Conservation (phyloP, 441 rosid genomes). For the Viola pubescens region DNA sequence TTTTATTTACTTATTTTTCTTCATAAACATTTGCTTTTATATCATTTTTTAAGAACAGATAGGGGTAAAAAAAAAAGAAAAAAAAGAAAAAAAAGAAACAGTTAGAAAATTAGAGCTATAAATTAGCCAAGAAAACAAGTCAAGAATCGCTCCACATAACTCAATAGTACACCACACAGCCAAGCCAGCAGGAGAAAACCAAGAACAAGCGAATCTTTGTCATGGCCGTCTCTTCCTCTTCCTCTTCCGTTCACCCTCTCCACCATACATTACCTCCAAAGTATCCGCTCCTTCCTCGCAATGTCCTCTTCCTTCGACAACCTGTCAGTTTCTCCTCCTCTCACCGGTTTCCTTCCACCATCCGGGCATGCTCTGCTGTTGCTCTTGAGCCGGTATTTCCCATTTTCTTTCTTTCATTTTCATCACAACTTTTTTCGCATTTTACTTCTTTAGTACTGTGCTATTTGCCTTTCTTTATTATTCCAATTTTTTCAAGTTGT, state of each 20-base stretch:
- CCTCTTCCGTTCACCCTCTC: conserved; percentile 31
- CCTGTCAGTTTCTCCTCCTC: conserved; percentile 36
- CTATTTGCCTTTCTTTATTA: not conserved
- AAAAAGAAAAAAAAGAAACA: not conserved
- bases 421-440: not conserved
- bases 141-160: no score
- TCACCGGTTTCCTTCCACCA: conserved; percentile 24
- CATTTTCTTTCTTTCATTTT: no score
- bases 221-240: conserved; percentile 50
- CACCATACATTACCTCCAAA: conserved; percentile 31
- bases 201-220: not conserved
- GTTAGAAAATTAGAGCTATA: not conserved
- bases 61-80: not conserved
- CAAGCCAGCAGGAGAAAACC: not conserved
- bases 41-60: no score
- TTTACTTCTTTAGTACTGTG: not conserved
- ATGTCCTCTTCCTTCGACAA: conserved; percentile 22
- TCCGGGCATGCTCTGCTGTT: conserved; percentile 32
- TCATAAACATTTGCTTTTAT: no score
- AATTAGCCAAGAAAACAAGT: not conserved
- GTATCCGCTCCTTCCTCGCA: conserved; percentile 27
- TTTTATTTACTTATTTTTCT: no score
- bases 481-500: not conserved
- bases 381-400: conserved; percentile 33
- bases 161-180: not conserved